Evolutionary conservation across 257 asterid species (phyloP), one percentile per base, ranked within the genome.

Genomic region (Prunella vulgaris): DNA sequence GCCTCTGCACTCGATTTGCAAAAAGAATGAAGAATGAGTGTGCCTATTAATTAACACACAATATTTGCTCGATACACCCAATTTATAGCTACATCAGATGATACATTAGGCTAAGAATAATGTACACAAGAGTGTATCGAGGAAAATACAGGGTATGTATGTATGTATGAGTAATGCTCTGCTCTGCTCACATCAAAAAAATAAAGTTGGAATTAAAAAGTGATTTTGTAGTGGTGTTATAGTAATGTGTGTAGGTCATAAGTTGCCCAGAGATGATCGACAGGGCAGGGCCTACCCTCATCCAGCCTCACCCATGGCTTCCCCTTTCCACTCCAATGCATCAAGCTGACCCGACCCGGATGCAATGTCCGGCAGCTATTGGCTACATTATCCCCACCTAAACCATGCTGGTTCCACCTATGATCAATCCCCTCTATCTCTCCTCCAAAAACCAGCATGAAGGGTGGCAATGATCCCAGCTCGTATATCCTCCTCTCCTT

Each of bases 261-360:
- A 54, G 97, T 88, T 1, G 68, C 84, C 95, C 95, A 88, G 0
- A 82, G 59, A 75, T 70, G 66, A 79, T 90, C 97, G 10, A 88
- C 80, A 0, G 89, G 89, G 62, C 92, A 90, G 4, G 89, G 81
- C 59, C 61, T 61, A 12, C 84, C 82, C 61, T 70, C 72, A 40
- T 86, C 97, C 4, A 90, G 78, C 78, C 97, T 74, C 9, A 76
- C 89, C 97, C 96, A 90, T 3, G 96, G 96, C 79, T 90, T 88
- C 65, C 92, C 97, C 71, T 90, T 90, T 54, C 96, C 96, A 40
- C 96, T 88, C 97, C 96, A 90, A 64, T 84, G 97, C 85, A 88
- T 62, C 81, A 90, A 83, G 79, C 94, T 88, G 12, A 88, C 94
- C 46, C 78, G 86, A 18, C 97, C 94, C 3, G 86, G 84, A 63